Conservation (phyloP, 495 filamentous ascomycete genomes). For the Penicillium daleae region DNA sequence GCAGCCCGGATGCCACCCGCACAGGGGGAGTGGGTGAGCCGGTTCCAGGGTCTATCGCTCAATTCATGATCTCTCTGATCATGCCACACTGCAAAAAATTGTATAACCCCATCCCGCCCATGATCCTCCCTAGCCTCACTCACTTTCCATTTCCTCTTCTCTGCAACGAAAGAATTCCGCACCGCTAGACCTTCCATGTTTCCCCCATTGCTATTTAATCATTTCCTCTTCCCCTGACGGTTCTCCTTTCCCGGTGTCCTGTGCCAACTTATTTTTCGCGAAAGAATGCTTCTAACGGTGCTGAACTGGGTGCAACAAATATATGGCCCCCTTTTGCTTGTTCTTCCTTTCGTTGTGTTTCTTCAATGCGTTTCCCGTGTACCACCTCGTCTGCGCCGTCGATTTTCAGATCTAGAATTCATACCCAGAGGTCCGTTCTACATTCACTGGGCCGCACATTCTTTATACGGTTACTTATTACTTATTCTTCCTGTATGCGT, state of each 20-base stretch:
- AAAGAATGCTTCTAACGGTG: constrained; percentile 22
- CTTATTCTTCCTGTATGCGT: background rate
- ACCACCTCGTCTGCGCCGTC: constrained; percentile 12
- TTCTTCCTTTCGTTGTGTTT: background rate
- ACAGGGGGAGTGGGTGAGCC: constrained; percentile 48
- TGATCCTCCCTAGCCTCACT: background rate
- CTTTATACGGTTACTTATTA: constrained; percentile 15
- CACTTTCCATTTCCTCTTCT: background rate
- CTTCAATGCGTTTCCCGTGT: background rate
- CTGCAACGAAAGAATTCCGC: background rate
- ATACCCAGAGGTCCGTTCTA: constrained; percentile 23
- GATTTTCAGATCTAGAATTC: constrained; percentile 21
- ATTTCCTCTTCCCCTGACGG: background rate
- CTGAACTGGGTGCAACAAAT: background rate
- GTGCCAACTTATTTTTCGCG: constrained; percentile 2
- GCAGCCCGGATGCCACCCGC: constrained; percentile 42
- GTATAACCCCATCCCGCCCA: constrained; percentile 20
- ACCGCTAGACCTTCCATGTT: background rate
- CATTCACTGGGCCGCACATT: constrained; percentile 13
- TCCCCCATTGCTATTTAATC: background rate
- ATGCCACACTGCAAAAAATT: constrained; percentile 1
- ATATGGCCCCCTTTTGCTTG: background rate
- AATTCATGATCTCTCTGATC: constrained; percentile 39
- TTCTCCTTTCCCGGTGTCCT: background rate
- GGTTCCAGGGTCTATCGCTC: constrained; percentile 57